A percentile compares a stretch with the other conserved stretches of the same genome.
Evolutionary conservation across 768 basidiomycete genomes (phyloP).

Genomic region (Hygrophoropsis aurantiaca): DNA sequence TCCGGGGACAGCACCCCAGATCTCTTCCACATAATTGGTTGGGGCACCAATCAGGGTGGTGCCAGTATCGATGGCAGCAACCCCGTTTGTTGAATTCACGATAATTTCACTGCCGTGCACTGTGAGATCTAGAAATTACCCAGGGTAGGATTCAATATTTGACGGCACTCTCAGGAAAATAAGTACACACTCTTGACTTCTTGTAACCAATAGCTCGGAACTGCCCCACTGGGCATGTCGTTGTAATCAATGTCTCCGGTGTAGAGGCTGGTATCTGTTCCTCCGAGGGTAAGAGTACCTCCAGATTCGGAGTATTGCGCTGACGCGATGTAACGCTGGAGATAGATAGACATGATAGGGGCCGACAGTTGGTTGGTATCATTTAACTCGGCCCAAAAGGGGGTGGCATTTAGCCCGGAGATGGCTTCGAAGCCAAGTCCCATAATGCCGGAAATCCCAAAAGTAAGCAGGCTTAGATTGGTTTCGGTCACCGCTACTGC

Average conservation of each 20-base stretch:
- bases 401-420: slow-evolving; percentile 51
- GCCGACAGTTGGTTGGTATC: slow-evolving; percentile 39
- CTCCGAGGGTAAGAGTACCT: slow-evolving; percentile 74
- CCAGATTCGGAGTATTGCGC: slow-evolving; percentile 47
- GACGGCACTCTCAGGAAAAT: background rate
- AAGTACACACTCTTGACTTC: slow-evolving; percentile 45
- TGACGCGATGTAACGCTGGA: slow-evolving; percentile 48
- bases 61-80: slow-evolving; percentile 91
- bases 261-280: slow-evolving; percentile 57
- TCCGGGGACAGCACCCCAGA: slow-evolving; percentile 69
- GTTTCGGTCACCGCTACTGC: slow-evolving; percentile 60
- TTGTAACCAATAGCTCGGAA: slow-evolving; percentile 63
- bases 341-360: slow-evolving; percentile 64
- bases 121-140: slow-evolving; percentile 45
- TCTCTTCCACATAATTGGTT: slow-evolving; percentile 46
- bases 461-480: slow-evolving; percentile 45
- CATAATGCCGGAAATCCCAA: slow-evolving; percentile 66
- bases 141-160: too few relatives aligned
- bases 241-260: slow-evolving; percentile 70
- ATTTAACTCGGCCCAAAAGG: slow-evolving; percentile 66
- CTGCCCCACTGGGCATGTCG: slow-evolving; percentile 38
- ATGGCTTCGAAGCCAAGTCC: slow-evolving; percentile 72
- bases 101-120: slow-evolving; percentile 53
- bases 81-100: slow-evolving; percentile 38
- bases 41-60: slow-evolving; percentile 94